Conservation (phyloP, 2,329 filamentous ascomycete species). For the Paracorniculantispora psalliotae region DNA sequence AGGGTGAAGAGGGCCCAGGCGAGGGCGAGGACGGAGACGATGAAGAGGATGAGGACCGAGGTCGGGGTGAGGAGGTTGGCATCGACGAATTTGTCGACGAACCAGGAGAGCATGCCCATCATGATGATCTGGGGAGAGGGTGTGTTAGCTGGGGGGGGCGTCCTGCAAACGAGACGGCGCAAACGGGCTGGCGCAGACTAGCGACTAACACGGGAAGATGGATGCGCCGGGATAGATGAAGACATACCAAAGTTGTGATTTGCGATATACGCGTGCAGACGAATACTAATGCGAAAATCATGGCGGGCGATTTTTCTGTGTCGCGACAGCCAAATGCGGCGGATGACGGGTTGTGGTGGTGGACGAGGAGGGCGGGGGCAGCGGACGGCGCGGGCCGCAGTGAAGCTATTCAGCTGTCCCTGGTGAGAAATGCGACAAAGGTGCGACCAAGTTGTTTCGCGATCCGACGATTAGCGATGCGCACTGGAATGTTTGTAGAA, state of each 20-base stretch:
- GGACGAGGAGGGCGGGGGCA: background rate
- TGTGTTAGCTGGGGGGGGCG: slow-evolving; percentile 5
- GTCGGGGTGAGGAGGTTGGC: slow-evolving; percentile 55
- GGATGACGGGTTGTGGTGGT: background rate
- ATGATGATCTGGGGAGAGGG: slow-evolving; percentile 48
- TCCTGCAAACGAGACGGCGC: background rate
- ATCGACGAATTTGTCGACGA: slow-evolving; percentile 55
- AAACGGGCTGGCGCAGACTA: background rate
- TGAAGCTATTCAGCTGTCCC: background rate
- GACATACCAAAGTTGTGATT: slow-evolving; percentile 52
- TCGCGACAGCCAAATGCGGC: background rate
- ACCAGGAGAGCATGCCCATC: slow-evolving; percentile 63
- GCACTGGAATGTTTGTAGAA: slow-evolving; percentile 1
- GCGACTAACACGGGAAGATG: background rate
- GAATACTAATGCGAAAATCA: slow-evolving; percentile 61
- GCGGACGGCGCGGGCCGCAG: slow-evolving; percentile 2
- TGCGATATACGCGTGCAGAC: slow-evolving; percentile 57
- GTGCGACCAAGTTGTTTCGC: too few relatives aligned
- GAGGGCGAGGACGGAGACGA: slow-evolving; percentile 57
- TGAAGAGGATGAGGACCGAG: slow-evolving; percentile 63
- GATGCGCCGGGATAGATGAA: background rate
- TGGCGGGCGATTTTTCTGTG: slow-evolving; percentile 31
- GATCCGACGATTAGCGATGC: background rate
- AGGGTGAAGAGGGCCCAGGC: slow-evolving; percentile 62
- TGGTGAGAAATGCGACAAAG: background rate